These are phyloP conservation scores for Trichoderma sp. DNA, from an alignment of 2,329 filamentous ascomycete species.

Conservation along the genomic window DNA sequence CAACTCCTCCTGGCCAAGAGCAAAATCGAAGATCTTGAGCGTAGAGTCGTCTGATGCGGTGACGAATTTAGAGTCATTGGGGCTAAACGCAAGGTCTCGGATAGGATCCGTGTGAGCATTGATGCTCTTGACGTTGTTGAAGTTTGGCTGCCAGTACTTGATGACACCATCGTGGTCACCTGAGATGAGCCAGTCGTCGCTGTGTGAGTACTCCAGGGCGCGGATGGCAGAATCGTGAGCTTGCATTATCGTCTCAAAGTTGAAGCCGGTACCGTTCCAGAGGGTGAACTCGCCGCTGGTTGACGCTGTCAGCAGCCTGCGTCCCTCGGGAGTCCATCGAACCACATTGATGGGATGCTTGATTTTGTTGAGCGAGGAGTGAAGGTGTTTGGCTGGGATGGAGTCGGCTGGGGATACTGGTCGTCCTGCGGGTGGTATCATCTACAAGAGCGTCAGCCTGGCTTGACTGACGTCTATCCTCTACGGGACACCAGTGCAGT, in stretches of 20 bases:
- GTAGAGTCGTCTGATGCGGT: conserved; percentile 93
- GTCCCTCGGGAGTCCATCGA: conserved; percentile 94
- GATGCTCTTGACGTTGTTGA: conserved; percentile 97
- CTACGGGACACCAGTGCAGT: not conserved
- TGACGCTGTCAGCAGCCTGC: conserved; percentile 86
- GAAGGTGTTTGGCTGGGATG: conserved; percentile 90
- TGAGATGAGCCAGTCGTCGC: conserved; percentile 94
- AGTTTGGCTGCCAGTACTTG: conserved; percentile 99
- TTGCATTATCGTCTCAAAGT: conserved; percentile 99
- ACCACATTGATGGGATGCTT: conserved; percentile 98
- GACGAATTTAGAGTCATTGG: conserved; percentile 93
- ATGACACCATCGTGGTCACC: conserved; percentile 93
- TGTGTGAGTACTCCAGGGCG: conserved; percentile 85
- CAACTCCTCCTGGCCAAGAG: conserved; percentile 78
- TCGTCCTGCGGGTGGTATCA: conserved; percentile 81
- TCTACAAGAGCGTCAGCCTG: conserved; percentile 54
- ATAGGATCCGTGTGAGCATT: conserved; percentile 89
- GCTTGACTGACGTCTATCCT: not conserved
- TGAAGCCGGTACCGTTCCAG: conserved; percentile 99
- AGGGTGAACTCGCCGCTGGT: conserved; percentile 97
- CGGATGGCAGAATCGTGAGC: conserved; percentile 89
- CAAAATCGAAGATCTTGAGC: conserved; percentile 96
- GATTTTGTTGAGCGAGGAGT: conserved; percentile 98
- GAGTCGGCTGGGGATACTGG: conserved; percentile 76
- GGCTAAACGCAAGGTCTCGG: conserved; percentile 87